Base-by-base conservation (phyloP, 2,329 filamentous ascomycete species). In the Pestalotiopsis sp. region DNA sequence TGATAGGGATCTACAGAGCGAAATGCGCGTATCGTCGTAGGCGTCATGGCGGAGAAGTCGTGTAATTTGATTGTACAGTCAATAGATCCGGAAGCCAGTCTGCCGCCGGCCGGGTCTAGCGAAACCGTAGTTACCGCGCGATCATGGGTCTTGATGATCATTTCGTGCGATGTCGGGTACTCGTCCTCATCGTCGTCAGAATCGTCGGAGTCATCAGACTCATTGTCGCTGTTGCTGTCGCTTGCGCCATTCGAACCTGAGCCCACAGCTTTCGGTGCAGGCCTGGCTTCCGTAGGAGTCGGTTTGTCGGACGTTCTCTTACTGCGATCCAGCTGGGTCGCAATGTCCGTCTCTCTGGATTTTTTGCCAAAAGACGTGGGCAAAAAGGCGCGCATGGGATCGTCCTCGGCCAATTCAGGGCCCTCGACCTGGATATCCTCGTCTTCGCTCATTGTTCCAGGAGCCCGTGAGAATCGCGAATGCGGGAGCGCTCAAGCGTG, bases 31-130 rank as follows among this genome's bases (percentile, higher is more conserved):
- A 99, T 87, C 0, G 96, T 98, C 4, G 94, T 96, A 1, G 95
- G 94, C 0, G 95, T 98, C 92, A 99, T 97, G 61, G 95, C 93
- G 2, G 95, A 90, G 79, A 99, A 97, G 78, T 99, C 95, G 82
- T 98, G 94, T 20, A 99, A 86, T 78, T 98, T 98, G 75, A 98
- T 84, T 1, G 90, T 93, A 80, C 94, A 97, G 80, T 99, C 96
- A 70, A 92, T 92, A 4, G 95, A 98, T 25, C 93, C 95, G n/a
- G 94, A 96, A 62, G 95, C 90, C 77, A 99, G 84, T 74, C 96
- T 89, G 61, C 91, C 91, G 12, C 96, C 96, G 0, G 94, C 90
- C 0, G 93, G 91, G 80, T 99, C 96, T 62, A 97, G 85, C 2
- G 95, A 91, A 68, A 94, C 86, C 0, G 93, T 91, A 6, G 95